These are phyloP conservation scores for Ceratobasidium sp. DNA, from an alignment of 1,284 basidiomycete genomes.

Conservation along the genomic window DNA sequence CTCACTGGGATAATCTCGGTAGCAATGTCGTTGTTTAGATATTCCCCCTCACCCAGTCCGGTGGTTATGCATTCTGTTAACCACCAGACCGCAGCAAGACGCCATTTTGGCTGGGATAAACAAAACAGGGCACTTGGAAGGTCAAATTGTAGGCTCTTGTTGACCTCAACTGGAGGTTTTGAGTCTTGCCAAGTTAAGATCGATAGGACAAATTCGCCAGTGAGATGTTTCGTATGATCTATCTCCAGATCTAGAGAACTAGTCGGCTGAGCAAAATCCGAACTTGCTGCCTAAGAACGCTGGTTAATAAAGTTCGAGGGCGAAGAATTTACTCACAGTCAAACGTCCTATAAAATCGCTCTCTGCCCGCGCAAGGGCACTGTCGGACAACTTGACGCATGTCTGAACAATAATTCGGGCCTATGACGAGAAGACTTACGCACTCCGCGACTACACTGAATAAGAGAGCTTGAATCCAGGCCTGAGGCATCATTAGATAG, in stretches of 20 bases:
- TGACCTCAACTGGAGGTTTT: neutral
- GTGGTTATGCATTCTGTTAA: neutral
- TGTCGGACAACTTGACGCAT: slow-evolving; percentile 7
- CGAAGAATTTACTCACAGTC: neutral
- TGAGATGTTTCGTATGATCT: neutral
- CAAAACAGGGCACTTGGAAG: neutral
- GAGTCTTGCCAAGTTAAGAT: neutral
- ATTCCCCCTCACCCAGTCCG: slow-evolving; percentile 11
- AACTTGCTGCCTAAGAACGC: neutral
- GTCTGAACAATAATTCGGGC: neutral
- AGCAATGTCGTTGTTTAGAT: slow-evolving; percentile 20
- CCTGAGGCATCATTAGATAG: neutral
- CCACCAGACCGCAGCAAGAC: slow-evolving; percentile 6
- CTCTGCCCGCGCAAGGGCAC: neutral
- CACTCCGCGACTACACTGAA: slow-evolving; percentile 14
- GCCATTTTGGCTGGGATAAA: slow-evolving; percentile 6
- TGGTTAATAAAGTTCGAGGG: neutral
- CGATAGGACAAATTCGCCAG: slow-evolving; percentile 6
- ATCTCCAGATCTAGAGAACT: neutral
- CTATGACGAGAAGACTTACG: neutral
- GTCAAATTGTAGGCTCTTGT: neutral
- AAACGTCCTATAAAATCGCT: slow-evolving; percentile 2
- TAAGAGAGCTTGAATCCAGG: neutral
- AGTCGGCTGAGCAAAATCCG: neutral
- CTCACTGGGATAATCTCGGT: slow-evolving; percentile 15